These are phyloP conservation scores for Ampelocalamus luodianensis DNA, from an alignment of 176 grass and related monocot genomes.

Conservation along the genomic window DNA sequence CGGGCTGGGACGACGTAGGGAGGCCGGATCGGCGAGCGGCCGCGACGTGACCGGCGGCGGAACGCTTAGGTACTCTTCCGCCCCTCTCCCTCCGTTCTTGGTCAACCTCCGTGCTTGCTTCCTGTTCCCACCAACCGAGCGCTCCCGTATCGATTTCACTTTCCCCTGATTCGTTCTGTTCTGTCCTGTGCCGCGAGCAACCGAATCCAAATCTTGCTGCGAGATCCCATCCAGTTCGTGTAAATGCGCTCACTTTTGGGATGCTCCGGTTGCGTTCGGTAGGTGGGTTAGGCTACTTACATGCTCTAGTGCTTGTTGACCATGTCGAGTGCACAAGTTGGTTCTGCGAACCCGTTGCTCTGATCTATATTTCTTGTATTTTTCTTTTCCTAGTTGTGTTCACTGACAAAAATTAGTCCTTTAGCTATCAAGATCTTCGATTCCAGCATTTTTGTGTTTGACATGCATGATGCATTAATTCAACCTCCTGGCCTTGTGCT, in stretches of 20 bases:
- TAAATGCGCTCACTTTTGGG: background rate
- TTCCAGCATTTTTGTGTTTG: background rate
- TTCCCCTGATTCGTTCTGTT: conserved; percentile 18
- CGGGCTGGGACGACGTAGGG: background rate
- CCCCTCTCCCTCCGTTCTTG: background rate
- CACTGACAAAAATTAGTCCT: background rate
- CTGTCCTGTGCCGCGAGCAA: background rate
- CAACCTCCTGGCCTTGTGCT: background rate
- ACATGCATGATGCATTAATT: background rate
- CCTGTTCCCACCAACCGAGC: background rate
- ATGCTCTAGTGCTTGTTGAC: conserved; percentile 1
- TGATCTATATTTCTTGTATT: background rate
- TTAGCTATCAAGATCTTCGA: background rate
- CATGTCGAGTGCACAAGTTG: background rate
- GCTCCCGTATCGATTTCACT: background rate
- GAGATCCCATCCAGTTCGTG: background rate
- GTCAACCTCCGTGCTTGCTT: background rate
- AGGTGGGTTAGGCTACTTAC: background rate
- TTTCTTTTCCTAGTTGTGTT: background rate
- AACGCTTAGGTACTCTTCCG: conserved; percentile 13
- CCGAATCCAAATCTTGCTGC: background rate
- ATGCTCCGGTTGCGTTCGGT: background rate
- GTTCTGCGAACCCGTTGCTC: background rate
- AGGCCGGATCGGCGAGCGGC: conserved; percentile 7
- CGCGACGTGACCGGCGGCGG: background rate